phyloP scores from a whole-genome alignment of 257 asterid species.

The Plantago elongata region DNA sequence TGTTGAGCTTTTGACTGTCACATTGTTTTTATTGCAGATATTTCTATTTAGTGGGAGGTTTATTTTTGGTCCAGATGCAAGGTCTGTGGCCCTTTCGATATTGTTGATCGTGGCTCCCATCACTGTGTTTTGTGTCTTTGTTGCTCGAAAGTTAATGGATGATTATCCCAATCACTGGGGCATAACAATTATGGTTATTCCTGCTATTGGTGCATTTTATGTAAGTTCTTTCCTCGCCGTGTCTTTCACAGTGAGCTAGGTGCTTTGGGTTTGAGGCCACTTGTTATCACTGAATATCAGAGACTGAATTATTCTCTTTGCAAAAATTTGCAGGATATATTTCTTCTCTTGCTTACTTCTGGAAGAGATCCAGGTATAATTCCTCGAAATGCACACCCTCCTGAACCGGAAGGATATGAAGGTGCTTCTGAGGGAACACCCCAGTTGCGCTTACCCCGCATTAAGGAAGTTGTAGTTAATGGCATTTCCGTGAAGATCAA shows the following conservation, averaged over 20 bases:
- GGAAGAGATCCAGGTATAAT: constrained; percentile 99
- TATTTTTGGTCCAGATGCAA: constrained; percentile 90
- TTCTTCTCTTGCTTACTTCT: constrained; percentile 85
- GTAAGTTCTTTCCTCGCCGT: constrained; percentile 40
- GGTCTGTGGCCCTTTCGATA: constrained; percentile 78
- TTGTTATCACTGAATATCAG: not conserved
- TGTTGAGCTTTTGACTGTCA: constrained; percentile 15
- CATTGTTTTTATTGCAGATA: constrained; percentile 46
- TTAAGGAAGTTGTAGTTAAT: constrained; percentile 87
- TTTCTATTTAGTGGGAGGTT: constrained; percentile 85
- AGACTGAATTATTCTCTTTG: constrained; percentile 6
- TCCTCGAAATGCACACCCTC: constrained; percentile 93
- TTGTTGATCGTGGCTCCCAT: constrained; percentile 85
- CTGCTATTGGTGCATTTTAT: constrained; percentile 60
- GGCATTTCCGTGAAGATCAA: constrained; percentile 78
- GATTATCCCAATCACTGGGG: constrained; percentile 69
- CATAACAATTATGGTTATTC: constrained; percentile 66
- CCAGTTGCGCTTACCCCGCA: constrained; percentile 79
- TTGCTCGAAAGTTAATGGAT: constrained; percentile 75
- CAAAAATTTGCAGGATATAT: constrained; percentile 56
- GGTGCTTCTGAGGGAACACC: constrained; percentile 83
- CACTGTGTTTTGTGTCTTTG: constrained; percentile 73
- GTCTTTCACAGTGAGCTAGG: constrained; percentile 2
- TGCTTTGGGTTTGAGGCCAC: not conserved
- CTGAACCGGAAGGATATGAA: constrained; percentile 91